Percentiles rank a stretch among this genome's conserved stretches.
phyloP scores from a whole-genome alignment of 1,139 yeast genomes.

The Meyerozyma elateridarum region DNA sequence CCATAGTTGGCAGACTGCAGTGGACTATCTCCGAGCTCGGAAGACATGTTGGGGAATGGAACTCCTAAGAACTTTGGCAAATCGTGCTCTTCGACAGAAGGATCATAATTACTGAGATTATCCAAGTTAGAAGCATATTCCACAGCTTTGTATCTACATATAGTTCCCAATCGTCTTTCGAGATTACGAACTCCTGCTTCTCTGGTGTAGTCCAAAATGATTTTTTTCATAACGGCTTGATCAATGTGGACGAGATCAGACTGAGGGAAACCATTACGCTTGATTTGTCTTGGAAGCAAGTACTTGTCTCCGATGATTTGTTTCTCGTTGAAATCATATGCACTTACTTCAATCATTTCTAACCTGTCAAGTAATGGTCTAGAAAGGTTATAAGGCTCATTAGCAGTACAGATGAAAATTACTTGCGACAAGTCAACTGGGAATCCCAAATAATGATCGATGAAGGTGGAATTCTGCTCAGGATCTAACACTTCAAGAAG shows the following conservation, averaged over 20 bases:
- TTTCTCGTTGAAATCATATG: conserved; percentile 80
- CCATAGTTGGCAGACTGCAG: conserved; percentile 48
- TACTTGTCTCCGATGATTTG: conserved; percentile 66
- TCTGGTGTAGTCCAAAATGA: conserved; percentile 70
- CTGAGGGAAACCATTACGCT: conserved; percentile 61
- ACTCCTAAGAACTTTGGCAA: conserved; percentile 51
- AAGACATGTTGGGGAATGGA: conserved; percentile 33
- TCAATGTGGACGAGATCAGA: conserved; percentile 33
- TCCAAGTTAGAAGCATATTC: conserved; percentile 51
- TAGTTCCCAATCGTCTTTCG: conserved; percentile 66
- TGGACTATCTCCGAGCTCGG: conserved; percentile 24
- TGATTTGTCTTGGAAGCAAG: conserved; percentile 74
- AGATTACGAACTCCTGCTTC: conserved; percentile 86
- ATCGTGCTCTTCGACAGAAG: conserved; percentile 38
- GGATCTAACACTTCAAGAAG: conserved; percentile 87
- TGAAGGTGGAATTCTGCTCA: conserved; percentile 75
- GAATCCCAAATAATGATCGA: conserved; percentile 83
- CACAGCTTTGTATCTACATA: conserved; percentile 80
- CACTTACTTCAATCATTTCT: conserved; percentile 77
- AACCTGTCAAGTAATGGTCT: conserved; percentile 82
- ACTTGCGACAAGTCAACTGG: conserved; percentile 85
- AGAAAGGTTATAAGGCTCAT: conserved; percentile 68
- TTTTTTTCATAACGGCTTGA: conserved; percentile 52
- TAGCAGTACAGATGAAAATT: conserved; percentile 87
- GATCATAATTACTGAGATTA: conserved; percentile 21